Evolutionary conservation across 306 rosid genomes (phyloP), one percentile per base, ranked within the genome.

Genomic region (Astragalus glycyphyllos): DNA sequence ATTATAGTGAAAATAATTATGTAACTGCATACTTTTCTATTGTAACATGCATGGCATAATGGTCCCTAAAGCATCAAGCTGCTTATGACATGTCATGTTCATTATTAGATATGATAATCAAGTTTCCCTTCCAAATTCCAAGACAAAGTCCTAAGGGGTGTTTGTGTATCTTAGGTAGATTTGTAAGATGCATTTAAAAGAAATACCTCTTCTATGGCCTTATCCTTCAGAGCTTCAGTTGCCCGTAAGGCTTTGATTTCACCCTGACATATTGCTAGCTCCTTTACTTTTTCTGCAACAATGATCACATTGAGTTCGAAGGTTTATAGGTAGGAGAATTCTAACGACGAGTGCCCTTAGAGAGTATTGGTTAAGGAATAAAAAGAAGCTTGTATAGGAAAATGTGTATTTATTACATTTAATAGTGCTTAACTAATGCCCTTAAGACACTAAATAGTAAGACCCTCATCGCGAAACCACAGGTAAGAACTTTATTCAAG

Each of bases 121-220:
- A 57, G n/a, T 49, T 71, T 61, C 63, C 16, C 8, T 20, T 23
- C 13, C 17, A 23, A 58, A 35, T 71, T 77, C 48, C 29, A 7
- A 46, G 56, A 10, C 14, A n/a, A 38, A 20, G 45, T 44, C 45
- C 46, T 4, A 71, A 17, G 17, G 29, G 17, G n/a, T n/a, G n/a
- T n/a, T n/a, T n/a, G n/a, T n/a, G n/a, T n/a, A n/a, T n/a, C n/a
- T n/a, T n/a, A n/a, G n/a, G n/a, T n/a, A n/a, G n/a, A n/a, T n/a
- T n/a, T n/a, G n/a, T n/a, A n/a, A n/a, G n/a, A n/a, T 56, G 8
- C 44, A 71, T 11, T 71, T 10, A 58, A 66, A 29, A 42, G 65
- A 65, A 38, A 5, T 85, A 93, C 98, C 92, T 88, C 89, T 75
- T 88, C 90, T 11, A 84, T 80, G 65, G 98, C 97, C 84, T 87